Percentiles rank a stretch among this genome's conserved stretches.
Evolutionary conservation across 441 rosid species (phyloP).

Genomic region (Adansonia grandidieri): DNA sequence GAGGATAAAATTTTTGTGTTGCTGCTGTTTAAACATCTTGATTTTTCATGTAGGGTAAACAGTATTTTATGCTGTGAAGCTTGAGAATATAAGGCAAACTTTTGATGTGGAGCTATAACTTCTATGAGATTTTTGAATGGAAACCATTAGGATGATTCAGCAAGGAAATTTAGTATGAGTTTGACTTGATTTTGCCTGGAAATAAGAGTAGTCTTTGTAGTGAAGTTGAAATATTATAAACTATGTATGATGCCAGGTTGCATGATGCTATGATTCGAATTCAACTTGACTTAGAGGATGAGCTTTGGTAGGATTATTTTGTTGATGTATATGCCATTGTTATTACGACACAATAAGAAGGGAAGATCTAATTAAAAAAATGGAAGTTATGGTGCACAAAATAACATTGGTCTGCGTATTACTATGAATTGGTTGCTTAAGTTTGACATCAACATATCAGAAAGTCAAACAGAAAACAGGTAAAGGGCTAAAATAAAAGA

Average conservation of each 20-base stretch:
- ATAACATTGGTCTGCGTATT: neutral
- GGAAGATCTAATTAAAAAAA: neutral
- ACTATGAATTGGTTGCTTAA: neutral
- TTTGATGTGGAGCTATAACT: neutral
- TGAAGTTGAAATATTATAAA: neutral
- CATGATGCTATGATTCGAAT: neutral
- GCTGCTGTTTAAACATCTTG: neutral
- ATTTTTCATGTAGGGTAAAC: neutral
- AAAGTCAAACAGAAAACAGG: neutral
- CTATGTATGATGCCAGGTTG: neutral
- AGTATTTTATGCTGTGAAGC: neutral
- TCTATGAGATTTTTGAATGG: neutral
- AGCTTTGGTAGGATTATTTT: neutral
- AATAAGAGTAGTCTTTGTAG: neutral
- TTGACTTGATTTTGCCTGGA: neutral
- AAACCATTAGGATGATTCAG: neutral
- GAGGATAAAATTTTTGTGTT: neutral
- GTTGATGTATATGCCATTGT: neutral
- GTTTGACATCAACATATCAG: neutral
- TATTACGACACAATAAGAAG: neutral
- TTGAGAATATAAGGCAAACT: neutral
- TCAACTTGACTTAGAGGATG: slow-evolving; percentile 11
- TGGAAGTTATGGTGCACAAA: slow-evolving; percentile 7
- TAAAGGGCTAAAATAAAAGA: neutral
- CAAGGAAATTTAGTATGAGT: neutral